A percentile compares a stretch with the other conserved stretches of the same genome.
Evolutionary conservation across 1,284 basidiomycete species (phyloP).

Genomic region (Ustilago esculenta): DNA sequence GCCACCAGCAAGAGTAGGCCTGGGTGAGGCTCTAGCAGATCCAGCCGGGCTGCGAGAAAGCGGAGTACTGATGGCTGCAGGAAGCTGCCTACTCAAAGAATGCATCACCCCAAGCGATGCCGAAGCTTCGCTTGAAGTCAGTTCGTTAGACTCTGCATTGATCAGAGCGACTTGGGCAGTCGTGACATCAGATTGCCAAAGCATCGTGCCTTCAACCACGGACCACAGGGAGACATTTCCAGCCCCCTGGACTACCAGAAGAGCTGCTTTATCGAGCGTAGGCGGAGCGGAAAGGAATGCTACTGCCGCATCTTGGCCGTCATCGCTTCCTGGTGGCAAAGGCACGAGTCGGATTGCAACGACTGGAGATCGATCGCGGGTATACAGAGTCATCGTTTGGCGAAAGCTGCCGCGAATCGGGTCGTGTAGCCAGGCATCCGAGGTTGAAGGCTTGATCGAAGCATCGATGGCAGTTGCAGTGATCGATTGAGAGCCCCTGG

Average conservation of each 20-base stretch:
- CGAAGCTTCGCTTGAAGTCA: slow-evolving; percentile 2
- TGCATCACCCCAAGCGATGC: slow-evolving; percentile 29
- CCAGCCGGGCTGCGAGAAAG: slow-evolving; percentile 34
- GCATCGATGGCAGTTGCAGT: not conserved
- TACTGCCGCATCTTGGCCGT: not conserved
- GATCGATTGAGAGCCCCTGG: too few species aligned
- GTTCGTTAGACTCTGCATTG: slow-evolving; percentile 6
- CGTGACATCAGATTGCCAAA: slow-evolving; percentile 37
- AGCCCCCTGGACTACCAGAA: slow-evolving; percentile 42
- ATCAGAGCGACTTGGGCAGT: slow-evolving; percentile 2
- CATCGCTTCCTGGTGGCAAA: not conserved
- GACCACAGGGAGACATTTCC: slow-evolving; percentile 44
- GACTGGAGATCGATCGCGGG: slow-evolving; percentile 31
- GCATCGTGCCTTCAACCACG: slow-evolving; percentile 20
- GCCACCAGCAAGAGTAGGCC: slow-evolving; percentile 13
- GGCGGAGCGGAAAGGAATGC: not conserved
- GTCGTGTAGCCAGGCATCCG: slow-evolving; percentile 30
- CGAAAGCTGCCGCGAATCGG: slow-evolving; percentile 27
- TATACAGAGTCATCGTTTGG: slow-evolving; percentile 23
- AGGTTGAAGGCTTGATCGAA: slow-evolving; percentile 2
- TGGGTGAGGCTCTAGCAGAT: slow-evolving; percentile 28
- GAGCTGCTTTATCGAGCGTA: slow-evolving; percentile 7
- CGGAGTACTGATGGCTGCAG: slow-evolving; percentile 31
- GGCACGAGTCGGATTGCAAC: slow-evolving; percentile 36
- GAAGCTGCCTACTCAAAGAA: slow-evolving; percentile 30